Evolutionary conservation across 2,329 filamentous ascomycete genomes (phyloP).

Genomic region (Phoma sp.): DNA sequence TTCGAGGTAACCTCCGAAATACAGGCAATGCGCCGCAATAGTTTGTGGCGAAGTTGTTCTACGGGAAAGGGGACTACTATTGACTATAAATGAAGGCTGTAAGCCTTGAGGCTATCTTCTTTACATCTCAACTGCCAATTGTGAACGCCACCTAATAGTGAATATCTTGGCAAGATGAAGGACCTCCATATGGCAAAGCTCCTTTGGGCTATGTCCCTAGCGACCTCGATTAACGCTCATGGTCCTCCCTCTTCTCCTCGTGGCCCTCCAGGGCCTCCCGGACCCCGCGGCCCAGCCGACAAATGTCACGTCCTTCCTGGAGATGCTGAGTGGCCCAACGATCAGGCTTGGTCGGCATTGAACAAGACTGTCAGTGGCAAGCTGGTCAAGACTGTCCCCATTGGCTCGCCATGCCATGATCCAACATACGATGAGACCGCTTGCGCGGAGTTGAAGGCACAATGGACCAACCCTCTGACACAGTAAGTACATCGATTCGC

Average conservation of each 20-base stretch:
- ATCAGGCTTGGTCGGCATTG: slow-evolving; percentile 40
- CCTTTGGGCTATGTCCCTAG: slow-evolving; percentile 13
- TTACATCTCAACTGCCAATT: slow-evolving; percentile 4
- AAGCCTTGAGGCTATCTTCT: slow-evolving; percentile 5
- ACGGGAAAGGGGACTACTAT: slow-evolving; percentile 7
- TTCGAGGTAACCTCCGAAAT: slow-evolving; percentile 16
- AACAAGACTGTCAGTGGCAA: slow-evolving; percentile 48
- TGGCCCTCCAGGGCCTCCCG: neutral
- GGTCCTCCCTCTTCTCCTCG: neutral
- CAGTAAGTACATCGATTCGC: slow-evolving; percentile 27
- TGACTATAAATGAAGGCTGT: slow-evolving; percentile 13
- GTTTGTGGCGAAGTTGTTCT: slow-evolving; percentile 8
- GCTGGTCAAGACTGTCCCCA: slow-evolving; percentile 48
- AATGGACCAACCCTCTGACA: slow-evolving; percentile 17
- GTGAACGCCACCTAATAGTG: neutral
- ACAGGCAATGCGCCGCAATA: slow-evolving; percentile 6
- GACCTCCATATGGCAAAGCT: slow-evolving; percentile 16
- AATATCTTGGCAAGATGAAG: slow-evolving; percentile 15
- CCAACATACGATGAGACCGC: slow-evolving; percentile 22
- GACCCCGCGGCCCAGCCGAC: neutral
- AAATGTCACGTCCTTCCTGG: slow-evolving; percentile 32
- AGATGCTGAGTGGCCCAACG: slow-evolving; percentile 46
- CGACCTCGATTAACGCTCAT: slow-evolving; percentile 8
- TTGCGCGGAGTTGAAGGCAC: slow-evolving; percentile 24
- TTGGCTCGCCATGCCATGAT: slow-evolving; percentile 47